Evolutionary conservation across 169 alveolate species (phyloP).

Genomic region (Condylostoma magnum): DNA sequence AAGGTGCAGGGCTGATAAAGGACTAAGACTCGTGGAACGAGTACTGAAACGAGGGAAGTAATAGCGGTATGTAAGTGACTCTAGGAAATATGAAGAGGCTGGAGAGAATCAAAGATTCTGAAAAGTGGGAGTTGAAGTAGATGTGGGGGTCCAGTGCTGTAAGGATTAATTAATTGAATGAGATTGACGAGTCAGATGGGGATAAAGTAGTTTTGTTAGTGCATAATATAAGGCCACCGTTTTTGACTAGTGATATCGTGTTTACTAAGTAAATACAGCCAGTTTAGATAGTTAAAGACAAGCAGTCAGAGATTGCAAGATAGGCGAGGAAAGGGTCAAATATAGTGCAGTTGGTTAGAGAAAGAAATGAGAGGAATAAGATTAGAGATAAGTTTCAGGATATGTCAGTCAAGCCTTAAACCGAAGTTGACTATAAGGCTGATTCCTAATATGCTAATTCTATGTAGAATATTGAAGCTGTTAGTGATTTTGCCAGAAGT

Average conservation of each 20-base stretch:
- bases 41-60: neutral
- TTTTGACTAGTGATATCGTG: slow-evolving; percentile 86
- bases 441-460: slow-evolving; percentile 63
- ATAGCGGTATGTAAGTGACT: neutral
- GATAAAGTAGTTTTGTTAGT: slow-evolving; percentile 89
- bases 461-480: slow-evolving; percentile 62
- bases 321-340: slow-evolving; percentile 96
- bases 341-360: slow-evolving; percentile 88
- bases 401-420: slow-evolving; percentile 85
- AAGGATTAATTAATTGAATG: slow-evolving; percentile 71
- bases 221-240: slow-evolving; percentile 93
- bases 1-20: slow-evolving; percentile 13
- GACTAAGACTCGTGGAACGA: slow-evolving; percentile 21
- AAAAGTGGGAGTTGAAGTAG: slow-evolving; percentile 96
- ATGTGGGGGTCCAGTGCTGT: slow-evolving; percentile 93
- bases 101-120: slow-evolving; percentile 91
- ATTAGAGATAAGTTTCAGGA: slow-evolving; percentile 95
- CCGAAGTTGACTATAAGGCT: slow-evolving; percentile 50
- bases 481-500: slow-evolving; percentile 83
- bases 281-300: slow-evolving; percentile 94
- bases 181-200: slow-evolving; percentile 88
- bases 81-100: slow-evolving; percentile 39
- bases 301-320: slow-evolving; percentile 95
- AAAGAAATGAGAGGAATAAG: slow-evolving; percentile 87
- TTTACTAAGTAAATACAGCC: slow-evolving; percentile 81